Percentiles rank a stretch among this genome's conserved stretches.
phyloP scores from a whole-genome alignment of 2,329 filamentous ascomycete species.

The Beauveria caledonica region DNA sequence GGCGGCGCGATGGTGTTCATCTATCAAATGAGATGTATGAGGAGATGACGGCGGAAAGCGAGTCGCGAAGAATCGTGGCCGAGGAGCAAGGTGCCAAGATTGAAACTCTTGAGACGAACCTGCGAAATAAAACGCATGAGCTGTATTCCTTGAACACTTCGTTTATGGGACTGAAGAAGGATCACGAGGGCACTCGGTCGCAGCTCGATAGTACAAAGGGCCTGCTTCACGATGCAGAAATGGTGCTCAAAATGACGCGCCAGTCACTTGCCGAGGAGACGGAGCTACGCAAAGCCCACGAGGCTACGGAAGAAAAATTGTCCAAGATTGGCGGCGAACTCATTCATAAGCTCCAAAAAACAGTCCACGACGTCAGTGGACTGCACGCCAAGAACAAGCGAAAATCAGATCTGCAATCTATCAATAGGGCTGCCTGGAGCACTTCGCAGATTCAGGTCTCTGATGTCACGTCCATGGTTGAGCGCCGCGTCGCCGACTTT shows the following conservation, averaged over 20 bases:
- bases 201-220: constrained; percentile 72
- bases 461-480: constrained; percentile 68
- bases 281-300: constrained; percentile 70
- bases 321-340: constrained; percentile 65
- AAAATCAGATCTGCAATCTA: constrained; percentile 71
- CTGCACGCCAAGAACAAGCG: constrained; percentile 81
- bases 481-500: constrained; percentile 65
- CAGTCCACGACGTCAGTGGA: constrained; percentile 71
- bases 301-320: constrained; percentile 74
- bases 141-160: constrained; percentile 77
- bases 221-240: constrained; percentile 79
- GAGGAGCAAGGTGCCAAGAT: constrained; percentile 92
- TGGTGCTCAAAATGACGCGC: constrained; percentile 69
- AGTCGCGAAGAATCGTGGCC: constrained; percentile 81
- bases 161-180: constrained; percentile 82
- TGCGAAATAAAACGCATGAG: constrained; percentile 91
- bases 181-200: constrained; percentile 68
- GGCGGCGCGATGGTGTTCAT: constrained; percentile 92
- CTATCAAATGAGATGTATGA: constrained; percentile 83
- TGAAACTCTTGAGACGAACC: constrained; percentile 80
- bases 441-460: constrained; percentile 67
- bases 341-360: constrained; percentile 67
- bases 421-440: constrained; percentile 74
- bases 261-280: constrained; percentile 73
- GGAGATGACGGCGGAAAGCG: constrained; percentile 83